Base-by-base conservation (phyloP, 129 eudicot species). In the Erigeron canadensis region DNA sequence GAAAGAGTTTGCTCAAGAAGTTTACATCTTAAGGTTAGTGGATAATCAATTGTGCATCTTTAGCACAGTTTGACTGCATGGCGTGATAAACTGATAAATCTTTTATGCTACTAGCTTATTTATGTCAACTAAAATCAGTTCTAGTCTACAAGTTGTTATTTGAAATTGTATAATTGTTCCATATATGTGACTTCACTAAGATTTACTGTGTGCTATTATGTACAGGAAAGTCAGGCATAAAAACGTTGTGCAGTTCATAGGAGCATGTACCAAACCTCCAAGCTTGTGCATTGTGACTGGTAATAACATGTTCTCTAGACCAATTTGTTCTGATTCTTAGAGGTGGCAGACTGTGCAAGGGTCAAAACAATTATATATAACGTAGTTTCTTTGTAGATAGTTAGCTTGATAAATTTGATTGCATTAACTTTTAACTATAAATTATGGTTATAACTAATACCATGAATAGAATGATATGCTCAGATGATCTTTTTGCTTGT, bases 241-340 rank as follows among this genome's bases (percentile, higher is more conserved):
- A 77, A 95, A 95, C 80, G 99, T 95, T 48, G 99, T 95, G 69
- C 99, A 95, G 81, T 95, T 95, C 83, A 90, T 95, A 57, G 99
- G 99, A 58, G 99, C 99, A 39, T 95, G 99, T 73, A 95, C 99
- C 65, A 88, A 85, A 62, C 97, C 99, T 81, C 96, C 97, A 34
- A 88, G 93, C 83, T 82, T 95, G 91, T 95, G 99, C 87, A 95
- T 95, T 81, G 99, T 95, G 17, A 95, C 99, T 73, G 99, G 99
- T 95, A 84, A 68, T 22, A n/a, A 41, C 47, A n/a, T 45, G 44
- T 62, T 22, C 50, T 4, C 65, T 67, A 44, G 8, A n/a, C 34
- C 46, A 43, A 61, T 40, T 55, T 53, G 60, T 22, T 23, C 16
- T 12, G 13, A 71, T 40, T 13, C 13, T 48, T 19, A 67, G 16